Evolutionary conservation across 2,329 filamentous ascomycete genomes (phyloP).

Genomic region (Raffaelea arxii): DNA sequence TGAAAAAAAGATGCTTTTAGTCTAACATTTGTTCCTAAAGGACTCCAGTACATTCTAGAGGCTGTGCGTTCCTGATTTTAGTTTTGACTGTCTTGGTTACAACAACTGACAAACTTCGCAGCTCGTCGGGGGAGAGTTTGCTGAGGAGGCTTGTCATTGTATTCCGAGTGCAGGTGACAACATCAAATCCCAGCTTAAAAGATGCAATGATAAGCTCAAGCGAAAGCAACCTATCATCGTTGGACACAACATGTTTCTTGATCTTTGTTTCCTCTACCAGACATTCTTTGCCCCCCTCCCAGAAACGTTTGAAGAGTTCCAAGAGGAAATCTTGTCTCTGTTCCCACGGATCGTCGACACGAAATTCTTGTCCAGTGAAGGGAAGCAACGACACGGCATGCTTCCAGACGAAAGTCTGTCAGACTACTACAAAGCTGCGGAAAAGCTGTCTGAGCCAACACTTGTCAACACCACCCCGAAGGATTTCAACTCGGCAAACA

Average conservation of each 20-base stretch:
- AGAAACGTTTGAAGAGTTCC: slow-evolving; percentile 41
- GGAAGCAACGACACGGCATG: too few species aligned
- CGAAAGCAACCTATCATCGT: slow-evolving; percentile 33
- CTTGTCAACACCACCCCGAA: too few species aligned
- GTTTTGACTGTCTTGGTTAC: not conserved
- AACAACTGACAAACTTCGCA: not conserved
- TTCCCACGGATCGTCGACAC: slow-evolving; percentile 49
- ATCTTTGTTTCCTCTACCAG: slow-evolving; percentile 54
- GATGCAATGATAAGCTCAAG: slow-evolving; percentile 20
- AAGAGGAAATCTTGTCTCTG: slow-evolving; percentile 33
- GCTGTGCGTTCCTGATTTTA: slow-evolving; percentile 11
- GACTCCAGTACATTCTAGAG: slow-evolving; percentile 21
- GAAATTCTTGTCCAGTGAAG: slow-evolving; percentile 49
- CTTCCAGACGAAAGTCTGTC: too few species aligned
- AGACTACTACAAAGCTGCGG: too few species aligned
- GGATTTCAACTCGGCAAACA: not conserved
- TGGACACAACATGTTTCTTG: slow-evolving; percentile 56
- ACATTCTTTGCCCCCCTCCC: slow-evolving; percentile 52
- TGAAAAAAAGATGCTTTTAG: not conserved
- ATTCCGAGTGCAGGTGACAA: not conserved
- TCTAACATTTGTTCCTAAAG: slow-evolving; percentile 1
- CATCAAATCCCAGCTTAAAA: slow-evolving; percentile 6
- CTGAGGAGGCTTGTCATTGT: slow-evolving; percentile 5
- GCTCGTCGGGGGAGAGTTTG: slow-evolving; percentile 20
- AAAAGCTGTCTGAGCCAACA: too few species aligned